These are phyloP conservation scores for Polygonum maritimum DNA, from an alignment of 148 eudicot genomes.

Conservation along the genomic window DNA sequence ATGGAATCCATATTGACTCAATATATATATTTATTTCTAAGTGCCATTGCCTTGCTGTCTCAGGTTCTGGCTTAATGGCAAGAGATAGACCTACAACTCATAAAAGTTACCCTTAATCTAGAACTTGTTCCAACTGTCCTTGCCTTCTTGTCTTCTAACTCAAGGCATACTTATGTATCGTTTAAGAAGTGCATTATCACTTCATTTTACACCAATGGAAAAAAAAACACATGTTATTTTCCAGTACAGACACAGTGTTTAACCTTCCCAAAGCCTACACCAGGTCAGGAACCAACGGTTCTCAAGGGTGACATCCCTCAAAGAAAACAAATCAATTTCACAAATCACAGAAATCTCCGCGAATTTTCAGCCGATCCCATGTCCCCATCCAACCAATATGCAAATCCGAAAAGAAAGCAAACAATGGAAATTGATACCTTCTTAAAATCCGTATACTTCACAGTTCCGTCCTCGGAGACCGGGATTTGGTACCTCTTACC, in stretches of 20 bases:
- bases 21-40: not conserved
- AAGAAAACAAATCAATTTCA: not conserved
- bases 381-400: not conserved
- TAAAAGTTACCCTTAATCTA: not conserved
- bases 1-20: too few species aligned
- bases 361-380: not conserved
- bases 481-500: conserved; percentile 64
- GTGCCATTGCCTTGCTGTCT: not conserved
- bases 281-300: not conserved
- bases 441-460: conserved; percentile 79
- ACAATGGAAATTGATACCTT: conserved; percentile 43
- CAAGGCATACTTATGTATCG: not conserved
- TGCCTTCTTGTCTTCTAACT: not conserved
- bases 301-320: not conserved
- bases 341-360: not conserved
- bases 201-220: not conserved
- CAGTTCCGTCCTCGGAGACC: conserved; percentile 71
- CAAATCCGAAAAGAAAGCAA: not conserved
- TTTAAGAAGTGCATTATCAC: not conserved
- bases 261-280: not conserved
- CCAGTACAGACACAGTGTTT: not conserved
- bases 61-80: not conserved
- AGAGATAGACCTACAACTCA: not conserved
- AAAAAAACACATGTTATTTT: not conserved
- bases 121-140: not conserved